Base-by-base conservation (phyloP, 208 protist species). In the Wallacemonas sp. region DNA sequence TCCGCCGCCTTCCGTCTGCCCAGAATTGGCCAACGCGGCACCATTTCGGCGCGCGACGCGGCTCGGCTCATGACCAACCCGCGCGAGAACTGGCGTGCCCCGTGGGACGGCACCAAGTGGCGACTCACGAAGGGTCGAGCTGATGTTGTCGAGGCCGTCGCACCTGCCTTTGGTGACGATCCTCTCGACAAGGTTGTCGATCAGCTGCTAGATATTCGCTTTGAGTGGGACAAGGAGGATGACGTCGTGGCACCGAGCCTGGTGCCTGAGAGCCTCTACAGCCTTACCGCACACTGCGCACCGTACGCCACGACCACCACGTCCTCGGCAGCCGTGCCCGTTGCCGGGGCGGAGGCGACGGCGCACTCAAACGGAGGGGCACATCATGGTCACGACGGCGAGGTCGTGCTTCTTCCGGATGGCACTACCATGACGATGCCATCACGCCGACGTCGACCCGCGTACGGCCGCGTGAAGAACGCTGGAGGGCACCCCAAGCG, bases 211-310 rank as follows among this genome's bases (percentile, higher is more conserved):
- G 81, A 88, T 62, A 45, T 92, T n/a, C 82, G 90, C 46, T 91
- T 93, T 66, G 55, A 80, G 49, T 96, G 90, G 87, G 90, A 96
- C 72, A 72, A 71, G 28, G 84, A 80, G 74, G 90, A 96, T 49
- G 86, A 75, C 36, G 62, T 96, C 15, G 36, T 89, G 17, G 77
- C 79, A 21, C 68, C 77, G 36, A 82, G 71, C 58, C 64, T 89
- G 55, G 80, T 96, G 22, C 86, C 90, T 15, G 54, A 56, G 21
- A 77, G 75, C 8, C 55, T 91, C 21, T 81, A 79, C 59, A 24
- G 51, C 15, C 49, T 75, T 45, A 78, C 76, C 11, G 80, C 69
- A 45, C 90, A 96, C 77, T 88, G 83, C 62, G 62, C 73, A 15
- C 81, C 83, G 11, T 93, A 83, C 62, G 39, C 79, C 36, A 15